Percentiles rank a stretch among this genome's conserved stretches.
Conservation (phyloP, 495 filamentous ascomycete genomes). For the Hapsidospora chrysogenum region DNA sequence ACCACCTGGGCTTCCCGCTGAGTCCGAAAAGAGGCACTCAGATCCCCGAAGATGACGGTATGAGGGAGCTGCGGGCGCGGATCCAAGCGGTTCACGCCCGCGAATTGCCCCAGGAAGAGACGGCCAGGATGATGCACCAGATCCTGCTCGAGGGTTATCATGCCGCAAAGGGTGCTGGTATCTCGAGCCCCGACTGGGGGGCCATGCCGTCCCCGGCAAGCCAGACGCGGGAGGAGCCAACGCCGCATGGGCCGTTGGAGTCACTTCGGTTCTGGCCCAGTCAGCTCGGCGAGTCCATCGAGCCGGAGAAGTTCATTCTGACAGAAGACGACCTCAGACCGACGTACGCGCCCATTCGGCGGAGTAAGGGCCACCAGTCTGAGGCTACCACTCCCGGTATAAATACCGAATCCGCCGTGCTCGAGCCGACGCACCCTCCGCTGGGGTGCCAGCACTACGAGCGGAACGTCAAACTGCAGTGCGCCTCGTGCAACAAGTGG, state of each 20-base stretch:
- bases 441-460: conserved; percentile 88
- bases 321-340: conserved; percentile 53
- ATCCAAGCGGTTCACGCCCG: conserved; percentile 62
- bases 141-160: conserved; percentile 69
- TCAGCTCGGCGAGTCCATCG: conserved; percentile 12
- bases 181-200: too few relatives aligned
- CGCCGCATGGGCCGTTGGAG: neutral
- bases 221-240: neutral
- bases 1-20: conserved; percentile 2
- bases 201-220: conserved; percentile 9
- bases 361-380: neutral
- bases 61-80: conserved; percentile 53
- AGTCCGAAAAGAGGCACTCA: neutral
- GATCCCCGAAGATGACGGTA: conserved; percentile 88
- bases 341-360: conserved; percentile 38
- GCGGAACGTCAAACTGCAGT: conserved; percentile 91
- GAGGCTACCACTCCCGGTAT: conserved; percentile 1
- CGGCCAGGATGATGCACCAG: conserved; percentile 68
- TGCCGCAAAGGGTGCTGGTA: conserved; percentile 24
- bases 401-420: neutral
- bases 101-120: conserved; percentile 48
- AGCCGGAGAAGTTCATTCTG: conserved; percentile 43
- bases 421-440: conserved; percentile 10
- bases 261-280: conserved; percentile 2
- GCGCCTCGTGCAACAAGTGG: conserved; percentile 76